Evolutionary conservation across 768 basidiomycete genomes (phyloP), one percentile per base, ranked within the genome.

Genomic region (Termitomyces sp.): DNA sequence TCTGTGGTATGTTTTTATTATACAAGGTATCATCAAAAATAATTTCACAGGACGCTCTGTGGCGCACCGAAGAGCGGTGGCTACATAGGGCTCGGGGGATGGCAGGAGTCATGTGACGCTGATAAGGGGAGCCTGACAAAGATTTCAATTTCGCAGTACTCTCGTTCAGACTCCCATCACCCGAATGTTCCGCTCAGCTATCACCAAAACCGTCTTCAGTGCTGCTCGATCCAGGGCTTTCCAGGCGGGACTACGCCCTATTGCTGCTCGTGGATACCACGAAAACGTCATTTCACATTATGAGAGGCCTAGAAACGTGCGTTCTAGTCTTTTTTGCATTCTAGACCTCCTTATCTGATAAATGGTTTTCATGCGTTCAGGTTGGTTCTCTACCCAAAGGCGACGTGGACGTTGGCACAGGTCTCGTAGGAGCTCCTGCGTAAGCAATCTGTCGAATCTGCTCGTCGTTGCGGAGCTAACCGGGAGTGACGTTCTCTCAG

Each of bases 201-300:
- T 88, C 63, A 69, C 81, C 65, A 83, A 77, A 64, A 68, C 84
- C 47, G 62, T 83, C 43, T 71, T 83, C 68, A 72, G 71, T 60
- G 71, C 76, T 63, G 72, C 82, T 58, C 79, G 82, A 62, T 74
- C 79, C 37, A 72, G 63, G 52, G 65, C 74, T 43, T 61, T 76
- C 32, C 76, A 76, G 55, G 63, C 76, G 33, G 68, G 74, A 27
- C 54, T 80, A 12, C 72, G 79, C 3, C 84, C 87, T n/a, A 68
- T 82, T 20, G 71, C 82, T 54, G 77, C 81, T 65, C 86, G 95
- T 66, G 80, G 78, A 5, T 98, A 98, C 70, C 95, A 98, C 70
- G 93, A 95, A 72, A 97, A 98, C 68, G 96, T 98, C 50, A 93
- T 95, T 63, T 90, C 92, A 26, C 97, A 98, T 76, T 98, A 98